Evolutionary conservation across 306 rosid genomes (phyloP).

Genomic region (Rosa lucieae): DNA sequence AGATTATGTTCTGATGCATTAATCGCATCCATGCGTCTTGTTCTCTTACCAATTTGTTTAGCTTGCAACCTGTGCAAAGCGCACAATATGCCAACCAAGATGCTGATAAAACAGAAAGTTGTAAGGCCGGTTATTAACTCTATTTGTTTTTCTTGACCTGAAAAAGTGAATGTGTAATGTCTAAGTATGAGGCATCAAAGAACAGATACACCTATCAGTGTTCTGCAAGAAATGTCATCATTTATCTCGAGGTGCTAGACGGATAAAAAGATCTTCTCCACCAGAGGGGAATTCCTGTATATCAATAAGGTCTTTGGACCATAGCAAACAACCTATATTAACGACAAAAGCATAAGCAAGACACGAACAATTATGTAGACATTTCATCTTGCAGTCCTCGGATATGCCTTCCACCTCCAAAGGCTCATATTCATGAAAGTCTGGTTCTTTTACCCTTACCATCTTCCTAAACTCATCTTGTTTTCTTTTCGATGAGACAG

Average conservation of each 20-base stretch:
- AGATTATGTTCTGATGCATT: neutral
- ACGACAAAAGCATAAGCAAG: slow-evolving; percentile 21
- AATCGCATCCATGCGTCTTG: too few relatives aligned
- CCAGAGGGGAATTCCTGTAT: neutral
- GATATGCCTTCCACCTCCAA: neutral
- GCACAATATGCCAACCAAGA: neutral
- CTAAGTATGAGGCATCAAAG: too few relatives aligned
- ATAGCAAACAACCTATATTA: slow-evolving; percentile 26
- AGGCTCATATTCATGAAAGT: slow-evolving; percentile 6
- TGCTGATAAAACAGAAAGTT: too few relatives aligned
- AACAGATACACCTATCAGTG: neutral
- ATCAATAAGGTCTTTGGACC: slow-evolving; percentile 26
- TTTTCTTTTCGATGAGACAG: neutral
- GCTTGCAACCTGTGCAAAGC: neutral
- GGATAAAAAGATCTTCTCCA: neutral
- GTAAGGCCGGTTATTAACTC: slow-evolving; percentile 15
- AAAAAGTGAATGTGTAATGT: neutral
- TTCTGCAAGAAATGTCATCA: neutral
- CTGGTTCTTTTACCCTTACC: neutral
- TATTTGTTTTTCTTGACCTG: slow-evolving; percentile 5
- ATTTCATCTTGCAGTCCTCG: slow-evolving; percentile 7
- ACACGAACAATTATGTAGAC: slow-evolving; percentile 39
- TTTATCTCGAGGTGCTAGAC: slow-evolving; percentile 26
- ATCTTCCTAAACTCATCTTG: slow-evolving; percentile 1
- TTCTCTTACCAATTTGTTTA: slow-evolving; percentile 12